Base-by-base conservation (phyloP, 768 basidiomycete genomes). In the Calocera viscosa region DNA sequence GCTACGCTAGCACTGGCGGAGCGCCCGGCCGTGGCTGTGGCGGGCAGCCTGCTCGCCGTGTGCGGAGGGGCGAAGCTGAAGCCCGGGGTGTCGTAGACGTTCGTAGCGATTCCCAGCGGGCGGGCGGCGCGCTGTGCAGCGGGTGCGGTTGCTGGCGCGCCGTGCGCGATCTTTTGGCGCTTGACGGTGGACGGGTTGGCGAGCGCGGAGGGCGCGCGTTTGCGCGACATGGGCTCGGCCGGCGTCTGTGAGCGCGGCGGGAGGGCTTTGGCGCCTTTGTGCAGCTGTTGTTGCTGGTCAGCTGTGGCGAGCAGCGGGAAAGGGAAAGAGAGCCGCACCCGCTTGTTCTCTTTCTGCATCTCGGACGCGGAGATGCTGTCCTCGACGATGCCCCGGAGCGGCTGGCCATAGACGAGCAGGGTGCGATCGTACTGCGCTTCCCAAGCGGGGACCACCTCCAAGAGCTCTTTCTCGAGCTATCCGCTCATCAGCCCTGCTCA, bases 381-480 rank as follows among this genome's bases (percentile, higher is more conserved):
- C 79, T 87, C 83, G 40, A 99, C 83, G 64, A 88, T 78, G 64
- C 87, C 86, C 63, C 94, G 75, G 71, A 97, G 87, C 70, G 88
- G 84, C 70, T 87, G 82, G 10, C 94, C 94, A 67, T 91, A 84
- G 1, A 96, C 89, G 65, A 90, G 81, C 82, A 98, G 97, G 0
- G 85, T 81, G 17, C 84, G 81, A 0, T 83, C 83, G 30, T 86
- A 79, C 69, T 84, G 82, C 49, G 86, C 81, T 76, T 99, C 96
- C 95, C 95, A 99, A 19, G 81, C 77, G 1, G 93, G 90, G 65
- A 98, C 85, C 0, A 84, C 81, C 0, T 79, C 75, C 2, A 95
- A 77, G 1, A 99, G 81, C 68, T 97, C 93, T 73, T 87, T 86
- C 77, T 97, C 94, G 68, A 97, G 82, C 94, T 97, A 70, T 30